phyloP scores from a whole-genome alignment of 2,329 filamentous ascomycete genomes.

The Anthostomella pinea region DNA sequence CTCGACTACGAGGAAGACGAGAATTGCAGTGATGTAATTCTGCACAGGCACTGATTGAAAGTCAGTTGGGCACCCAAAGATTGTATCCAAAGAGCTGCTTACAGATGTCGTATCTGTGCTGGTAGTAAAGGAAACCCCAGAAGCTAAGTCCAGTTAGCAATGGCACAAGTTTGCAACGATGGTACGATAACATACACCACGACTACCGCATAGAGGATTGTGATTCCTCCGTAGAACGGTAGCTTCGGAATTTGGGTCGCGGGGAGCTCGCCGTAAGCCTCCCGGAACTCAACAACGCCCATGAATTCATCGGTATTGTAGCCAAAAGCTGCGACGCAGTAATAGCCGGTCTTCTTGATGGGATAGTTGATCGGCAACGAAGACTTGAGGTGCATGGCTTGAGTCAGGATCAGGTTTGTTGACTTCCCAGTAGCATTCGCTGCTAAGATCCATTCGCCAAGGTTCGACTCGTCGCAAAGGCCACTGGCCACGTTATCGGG shows the following conservation, averaged over 20 bases:
- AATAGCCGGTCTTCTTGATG: slow-evolving; percentile 90
- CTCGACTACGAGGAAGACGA: slow-evolving; percentile 90
- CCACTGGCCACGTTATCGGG: slow-evolving; percentile 64
- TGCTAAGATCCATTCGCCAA: slow-evolving; percentile 80
- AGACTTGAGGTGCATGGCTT: slow-evolving; percentile 78
- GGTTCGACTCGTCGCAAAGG: slow-evolving; percentile 72
- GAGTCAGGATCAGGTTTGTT: slow-evolving; percentile 69
- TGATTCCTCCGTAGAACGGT: slow-evolving; percentile 93
- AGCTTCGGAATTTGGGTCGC: slow-evolving; percentile 95
- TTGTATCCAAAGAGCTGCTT: slow-evolving; percentile 31
- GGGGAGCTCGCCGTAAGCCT: slow-evolving; percentile 92
- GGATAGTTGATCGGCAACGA: slow-evolving; percentile 74
- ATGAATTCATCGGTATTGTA: slow-evolving; percentile 69
- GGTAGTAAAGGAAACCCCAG: slow-evolving; percentile 94
- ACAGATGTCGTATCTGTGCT: slow-evolving; percentile 89
- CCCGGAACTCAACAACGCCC: slow-evolving; percentile 86
- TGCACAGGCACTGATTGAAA: slow-evolving; percentile 73
- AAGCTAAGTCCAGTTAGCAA: slow-evolving; percentile 48
- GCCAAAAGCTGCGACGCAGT: slow-evolving; percentile 80
- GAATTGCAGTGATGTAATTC: slow-evolving; percentile 97
- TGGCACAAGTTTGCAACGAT: slow-evolving; percentile 12
- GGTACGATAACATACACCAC: slow-evolving; percentile 52
- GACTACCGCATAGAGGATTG: slow-evolving; percentile 88
- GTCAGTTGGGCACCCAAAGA: slow-evolving; percentile 30
- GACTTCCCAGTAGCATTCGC: slow-evolving; percentile 72